Percentiles rank a stretch among this genome's conserved stretches.
phyloP scores from a whole-genome alignment of 2,329 filamentous ascomycete genomes.

The Ilyonectria mors-panacis region DNA sequence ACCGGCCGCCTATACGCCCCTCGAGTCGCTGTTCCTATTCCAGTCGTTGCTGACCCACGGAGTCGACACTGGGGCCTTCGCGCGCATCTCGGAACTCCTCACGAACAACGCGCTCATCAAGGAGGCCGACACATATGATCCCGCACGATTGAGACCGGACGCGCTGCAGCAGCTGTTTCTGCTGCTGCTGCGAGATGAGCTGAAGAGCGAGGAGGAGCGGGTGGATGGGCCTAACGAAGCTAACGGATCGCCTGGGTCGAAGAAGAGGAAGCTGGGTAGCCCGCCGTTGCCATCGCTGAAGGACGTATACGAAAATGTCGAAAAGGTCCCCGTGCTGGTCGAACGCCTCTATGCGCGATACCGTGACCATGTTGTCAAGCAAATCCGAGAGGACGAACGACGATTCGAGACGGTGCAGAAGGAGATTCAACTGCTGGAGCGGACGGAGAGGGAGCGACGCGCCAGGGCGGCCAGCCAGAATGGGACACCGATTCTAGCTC shows the following conservation, averaged over 20 bases:
- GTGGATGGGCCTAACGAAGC: slow-evolving; percentile 55
- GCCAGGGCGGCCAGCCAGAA: slow-evolving; percentile 56
- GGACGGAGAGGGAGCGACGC: slow-evolving; percentile 56
- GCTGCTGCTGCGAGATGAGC: slow-evolving; percentile 81
- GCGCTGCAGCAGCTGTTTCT: slow-evolving; percentile 85
- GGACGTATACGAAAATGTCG: slow-evolving; percentile 76
- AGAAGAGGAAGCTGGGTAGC: slow-evolving; percentile 82
- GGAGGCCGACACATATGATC: slow-evolving; percentile 79
- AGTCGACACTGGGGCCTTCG: slow-evolving; percentile 76
- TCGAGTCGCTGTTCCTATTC: slow-evolving; percentile 90
- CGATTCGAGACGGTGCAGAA: slow-evolving; percentile 73
- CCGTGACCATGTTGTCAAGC: slow-evolving; percentile 75
- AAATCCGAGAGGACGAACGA: slow-evolving; percentile 82
- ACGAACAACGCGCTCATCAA: slow-evolving; percentile 81
- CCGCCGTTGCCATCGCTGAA: slow-evolving; percentile 75
- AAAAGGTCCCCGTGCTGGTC: slow-evolving; percentile 79
- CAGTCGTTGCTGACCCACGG: slow-evolving; percentile 82
- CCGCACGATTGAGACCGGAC: slow-evolving; percentile 80
- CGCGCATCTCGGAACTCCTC: slow-evolving; percentile 80
- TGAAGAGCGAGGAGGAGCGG: slow-evolving; percentile 65
- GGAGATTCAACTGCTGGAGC: slow-evolving; percentile 79
- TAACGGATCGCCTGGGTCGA: slow-evolving; percentile 69
- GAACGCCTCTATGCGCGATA: slow-evolving; percentile 83
- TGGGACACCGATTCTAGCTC: slow-evolving; percentile 50
- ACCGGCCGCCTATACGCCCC: slow-evolving; percentile 80